Conservation (phyloP, 441 rosid genomes). For the Gossypium davidsonii region DNA sequence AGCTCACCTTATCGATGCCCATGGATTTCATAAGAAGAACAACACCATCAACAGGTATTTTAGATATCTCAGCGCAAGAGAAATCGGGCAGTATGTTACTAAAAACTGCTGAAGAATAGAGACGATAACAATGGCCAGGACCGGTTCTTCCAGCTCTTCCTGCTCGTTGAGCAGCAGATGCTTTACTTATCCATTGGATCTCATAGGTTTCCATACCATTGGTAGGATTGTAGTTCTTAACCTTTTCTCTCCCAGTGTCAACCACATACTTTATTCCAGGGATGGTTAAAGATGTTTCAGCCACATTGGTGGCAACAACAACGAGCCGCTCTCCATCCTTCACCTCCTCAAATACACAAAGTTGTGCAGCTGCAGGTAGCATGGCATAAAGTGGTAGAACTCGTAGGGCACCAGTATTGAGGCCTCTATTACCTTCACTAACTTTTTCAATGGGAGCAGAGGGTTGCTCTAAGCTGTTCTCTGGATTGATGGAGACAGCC, state of each 20-base stretch:
- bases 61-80: slow-evolving; percentile 70
- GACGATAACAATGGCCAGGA: slow-evolving; percentile 91
- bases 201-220: slow-evolving; percentile 79
- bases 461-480: slow-evolving; percentile 23
- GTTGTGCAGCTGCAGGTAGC: slow-evolving; percentile 87
- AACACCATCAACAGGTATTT: slow-evolving; percentile 75
- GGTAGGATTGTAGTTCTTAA: slow-evolving; percentile 59
- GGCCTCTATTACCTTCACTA: slow-evolving; percentile 23
- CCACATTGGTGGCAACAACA: slow-evolving; percentile 88
- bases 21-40: slow-evolving; percentile 88
- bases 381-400: slow-evolving; percentile 92
- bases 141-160: slow-evolving; percentile 98
- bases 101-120: slow-evolving; percentile 78
- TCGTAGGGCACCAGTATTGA: slow-evolving; percentile 30
- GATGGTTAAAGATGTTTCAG: slow-evolving; percentile 91
- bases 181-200: slow-evolving; percentile 84
- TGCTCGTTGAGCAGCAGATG: slow-evolving; percentile 90
- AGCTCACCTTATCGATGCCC: slow-evolving; percentile 61
- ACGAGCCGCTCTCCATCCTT: slow-evolving; percentile 83
- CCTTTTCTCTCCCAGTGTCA: slow-evolving; percentile 88
- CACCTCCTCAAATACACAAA: slow-evolving; percentile 67
- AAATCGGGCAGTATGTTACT: slow-evolving; percentile 61
- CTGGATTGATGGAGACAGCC: slow-evolving; percentile 12
- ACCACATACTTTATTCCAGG: slow-evolving; percentile 93
- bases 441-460: slow-evolving; percentile 19